Evolutionary conservation across 805 yeast species (phyloP).

Genomic region (Candida taoyuanica): DNA sequence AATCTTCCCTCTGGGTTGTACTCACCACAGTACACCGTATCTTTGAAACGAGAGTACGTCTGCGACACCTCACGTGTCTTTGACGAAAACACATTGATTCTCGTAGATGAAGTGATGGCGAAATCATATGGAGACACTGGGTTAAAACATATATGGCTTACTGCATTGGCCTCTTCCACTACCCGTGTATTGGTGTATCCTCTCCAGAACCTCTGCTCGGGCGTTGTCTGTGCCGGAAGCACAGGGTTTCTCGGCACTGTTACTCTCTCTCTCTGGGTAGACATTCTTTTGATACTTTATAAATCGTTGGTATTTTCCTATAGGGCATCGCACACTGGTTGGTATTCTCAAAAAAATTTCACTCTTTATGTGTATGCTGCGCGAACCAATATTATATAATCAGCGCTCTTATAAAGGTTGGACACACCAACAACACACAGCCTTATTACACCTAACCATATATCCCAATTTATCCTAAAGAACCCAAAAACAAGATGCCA

Average conservation of each 20-base stretch:
- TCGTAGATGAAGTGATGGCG: constrained; percentile 87
- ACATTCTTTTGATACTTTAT: constrained; percentile 43
- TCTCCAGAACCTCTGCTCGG: constrained; percentile 94
- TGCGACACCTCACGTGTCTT: constrained; percentile 87
- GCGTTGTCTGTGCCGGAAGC: constrained; percentile 78
- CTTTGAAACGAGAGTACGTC: constrained; percentile 84
- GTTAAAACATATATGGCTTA: constrained; percentile 81
- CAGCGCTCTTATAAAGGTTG: too few species aligned
- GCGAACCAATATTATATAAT: background rate
- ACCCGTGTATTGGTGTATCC: constrained; percentile 80
- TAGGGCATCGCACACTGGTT: constrained; percentile 1
- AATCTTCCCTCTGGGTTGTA: constrained; percentile 89
- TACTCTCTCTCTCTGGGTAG: constrained; percentile 64
- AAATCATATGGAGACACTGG: constrained; percentile 85
- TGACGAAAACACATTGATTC: constrained; percentile 91
- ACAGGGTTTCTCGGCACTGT: constrained; percentile 66
- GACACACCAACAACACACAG: too few species aligned
- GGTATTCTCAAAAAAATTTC: background rate
- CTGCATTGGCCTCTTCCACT: constrained; percentile 90
- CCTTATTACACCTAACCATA: too few species aligned
- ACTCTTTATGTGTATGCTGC: background rate
- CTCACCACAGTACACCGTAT: constrained; percentile 87
- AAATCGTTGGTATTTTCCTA: too few species aligned
- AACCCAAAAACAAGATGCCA: constrained; percentile 21
- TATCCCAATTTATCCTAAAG: too few species aligned